Base-by-base conservation (phyloP, 2,329 filamentous ascomycete genomes). In the Aspergillus pseudotamarii region DNA sequence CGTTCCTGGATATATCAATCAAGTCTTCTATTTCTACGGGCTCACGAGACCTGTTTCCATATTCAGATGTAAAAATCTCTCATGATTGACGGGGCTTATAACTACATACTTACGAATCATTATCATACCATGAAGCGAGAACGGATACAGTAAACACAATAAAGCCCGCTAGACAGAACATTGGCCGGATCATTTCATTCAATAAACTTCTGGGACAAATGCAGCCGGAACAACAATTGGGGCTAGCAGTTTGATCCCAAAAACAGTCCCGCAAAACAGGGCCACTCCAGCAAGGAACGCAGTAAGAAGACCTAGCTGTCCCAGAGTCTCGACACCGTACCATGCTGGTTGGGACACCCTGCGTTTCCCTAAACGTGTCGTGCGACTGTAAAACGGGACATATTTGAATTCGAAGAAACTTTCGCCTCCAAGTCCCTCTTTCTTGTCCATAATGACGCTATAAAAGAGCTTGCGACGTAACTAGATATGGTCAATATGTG, bases 361-460 rank as follows among this genome's bases (percentile, higher is more conserved):
- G 45, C 73, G 69, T 9, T 71, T 65, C 8, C 73, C 73, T 12
- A 74, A 59, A 6, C 62, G 68, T 4, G 73, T 75, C 1, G 67
- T 74, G 11, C 70, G 70, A 16, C 66, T 69, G 23, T 70, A 65
- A 19, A 67, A 71, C 10, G 73, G 73, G 9, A 75, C 63, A 43
- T 90, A 91, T 72, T 92, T 90, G 77, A 93, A 90, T 23, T 89
- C 86, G 71, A 93, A 93, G 10, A 79, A 81, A 1, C 85, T 86
- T 69, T 88, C 84, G 54, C 84, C 80, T 0, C 89, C 87, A 9
- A 94, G 80, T 0, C 88, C 90, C 60, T 82, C 86, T 59, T 88
- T 87, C 61, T 86, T 85, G 61, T 89, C 82, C n/a, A 89, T 84
- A 19, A 91, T 83, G 3, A 90, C 74, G 21, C 82, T 79, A 74